Conservation (phyloP, 2,329 filamentous ascomycete genomes). For the Botrytis squamosa region DNA sequence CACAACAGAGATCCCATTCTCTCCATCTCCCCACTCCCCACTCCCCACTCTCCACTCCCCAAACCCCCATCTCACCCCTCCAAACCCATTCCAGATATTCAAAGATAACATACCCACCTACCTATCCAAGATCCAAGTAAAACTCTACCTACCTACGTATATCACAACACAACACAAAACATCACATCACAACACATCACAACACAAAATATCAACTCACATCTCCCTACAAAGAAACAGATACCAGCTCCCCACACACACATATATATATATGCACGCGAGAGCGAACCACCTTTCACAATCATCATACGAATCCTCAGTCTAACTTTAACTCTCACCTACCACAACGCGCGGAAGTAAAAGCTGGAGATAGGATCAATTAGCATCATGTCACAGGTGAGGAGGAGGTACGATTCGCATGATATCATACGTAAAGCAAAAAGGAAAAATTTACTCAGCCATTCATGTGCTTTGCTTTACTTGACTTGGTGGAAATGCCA, state of each 20-base stretch:
- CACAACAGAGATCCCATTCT: too few species aligned
- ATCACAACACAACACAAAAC: too few species aligned
- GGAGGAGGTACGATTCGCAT: not conserved
- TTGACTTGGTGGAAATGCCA: not conserved
- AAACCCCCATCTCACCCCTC: too few species aligned
- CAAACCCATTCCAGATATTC: not conserved
- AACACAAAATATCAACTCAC: too few species aligned
- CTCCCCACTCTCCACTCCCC: too few species aligned
- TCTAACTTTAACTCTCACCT: not conserved
- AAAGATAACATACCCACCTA: not conserved
- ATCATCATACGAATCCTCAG: too few species aligned
- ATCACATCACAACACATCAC: not conserved
- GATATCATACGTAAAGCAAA: not conserved
- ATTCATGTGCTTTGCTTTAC: not conserved
- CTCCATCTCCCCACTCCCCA: too few species aligned
- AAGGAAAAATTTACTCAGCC: not conserved
- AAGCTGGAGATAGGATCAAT: not conserved
- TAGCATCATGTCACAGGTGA: not conserved
- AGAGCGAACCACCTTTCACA: not conserved
- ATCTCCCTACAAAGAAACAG: not conserved
- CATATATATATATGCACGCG: too few species aligned
- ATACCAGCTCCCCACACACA: not conserved
- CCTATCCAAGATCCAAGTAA: not conserved
- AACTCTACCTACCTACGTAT: not conserved
- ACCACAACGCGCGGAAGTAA: not conserved